Evolutionary conservation across 257 asterid genomes (phyloP).

Genomic region (Nicotiana knightiana): DNA sequence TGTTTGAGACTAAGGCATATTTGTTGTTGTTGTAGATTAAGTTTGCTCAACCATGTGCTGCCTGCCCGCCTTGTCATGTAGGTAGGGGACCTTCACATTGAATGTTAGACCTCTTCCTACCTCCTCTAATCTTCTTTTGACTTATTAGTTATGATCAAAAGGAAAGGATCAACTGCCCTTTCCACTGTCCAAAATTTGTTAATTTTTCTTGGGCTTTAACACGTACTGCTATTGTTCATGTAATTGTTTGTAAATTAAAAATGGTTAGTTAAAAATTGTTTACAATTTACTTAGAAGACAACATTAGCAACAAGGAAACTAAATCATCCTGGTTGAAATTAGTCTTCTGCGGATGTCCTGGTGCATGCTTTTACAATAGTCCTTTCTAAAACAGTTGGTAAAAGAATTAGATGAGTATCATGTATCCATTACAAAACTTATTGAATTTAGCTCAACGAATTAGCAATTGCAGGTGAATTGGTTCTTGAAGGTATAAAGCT

Average conservation of each 20-base stretch:
- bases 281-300: background rate
- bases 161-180: background rate
- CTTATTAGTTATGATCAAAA: no score
- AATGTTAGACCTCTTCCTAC: no score
- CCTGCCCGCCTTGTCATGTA: no score
- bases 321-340: background rate
- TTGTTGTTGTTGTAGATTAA: no score
- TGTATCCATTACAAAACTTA: background rate
- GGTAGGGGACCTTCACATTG: no score
- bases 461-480: background rate
- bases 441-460: background rate
- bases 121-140: no score
- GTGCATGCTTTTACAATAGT: background rate
- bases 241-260: background rate
- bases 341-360: background rate
- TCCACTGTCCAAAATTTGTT: background rate
- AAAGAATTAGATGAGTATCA: background rate
- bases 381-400: no score
- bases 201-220: background rate
- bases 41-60: no score
- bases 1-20: no score
- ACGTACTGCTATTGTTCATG: background rate
- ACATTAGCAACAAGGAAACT: background rate
- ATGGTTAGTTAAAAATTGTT: background rate
- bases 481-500: background rate